Evolutionary conservation across 169 alveolate species (phyloP).

Genomic region (Cystoisospora suis): DNA sequence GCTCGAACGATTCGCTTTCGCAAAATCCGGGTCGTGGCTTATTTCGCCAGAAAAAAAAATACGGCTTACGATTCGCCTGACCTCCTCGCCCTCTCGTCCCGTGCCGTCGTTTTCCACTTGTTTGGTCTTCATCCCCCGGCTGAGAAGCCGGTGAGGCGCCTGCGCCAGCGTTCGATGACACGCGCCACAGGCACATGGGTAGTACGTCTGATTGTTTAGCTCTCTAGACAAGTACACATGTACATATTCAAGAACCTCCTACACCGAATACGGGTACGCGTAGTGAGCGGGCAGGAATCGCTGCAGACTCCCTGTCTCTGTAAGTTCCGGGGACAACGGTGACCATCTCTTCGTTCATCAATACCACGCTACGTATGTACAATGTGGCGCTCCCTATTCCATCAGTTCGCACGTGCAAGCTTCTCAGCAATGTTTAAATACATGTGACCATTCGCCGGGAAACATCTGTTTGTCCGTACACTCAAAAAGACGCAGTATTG

Average conservation of each 20-base stretch:
- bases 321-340: no score
- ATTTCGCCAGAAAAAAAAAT: slow-evolving; percentile 27
- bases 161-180: no score
- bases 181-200: background rate
- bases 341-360: no score
- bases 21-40: background rate
- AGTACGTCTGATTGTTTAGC: background rate
- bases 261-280: no score
- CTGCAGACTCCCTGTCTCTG: no score
- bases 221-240: background rate
- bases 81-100: background rate
- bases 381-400: no score
- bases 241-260: no score
- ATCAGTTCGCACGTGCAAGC: no score
- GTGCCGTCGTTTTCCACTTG: background rate
- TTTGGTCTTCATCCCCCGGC: background rate
- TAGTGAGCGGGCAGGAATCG: no score
- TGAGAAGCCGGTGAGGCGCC: background rate
- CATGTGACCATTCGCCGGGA: background rate
- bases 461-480: background rate
- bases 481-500: background rate
- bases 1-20: slow-evolving; percentile 10
- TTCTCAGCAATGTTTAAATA: no score
- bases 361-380: no score
- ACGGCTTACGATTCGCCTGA: no score